phyloP scores from a whole-genome alignment of 371 early-diverging fungal species.

The Fennellomyces sp. region DNA sequence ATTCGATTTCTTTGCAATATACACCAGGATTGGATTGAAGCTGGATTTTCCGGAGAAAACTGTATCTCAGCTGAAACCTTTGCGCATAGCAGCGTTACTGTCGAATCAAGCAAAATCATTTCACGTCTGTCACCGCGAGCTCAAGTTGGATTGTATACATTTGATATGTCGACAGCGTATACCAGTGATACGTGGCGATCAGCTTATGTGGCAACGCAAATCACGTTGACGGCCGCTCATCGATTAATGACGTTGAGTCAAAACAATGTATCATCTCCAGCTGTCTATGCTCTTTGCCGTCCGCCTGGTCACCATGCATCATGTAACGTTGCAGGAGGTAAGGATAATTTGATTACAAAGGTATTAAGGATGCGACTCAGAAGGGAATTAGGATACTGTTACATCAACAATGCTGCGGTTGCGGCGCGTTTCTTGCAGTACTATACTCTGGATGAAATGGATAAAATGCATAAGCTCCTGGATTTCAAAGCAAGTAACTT shows the following conservation, averaged over 20 bases:
- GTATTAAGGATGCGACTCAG: too few relatives aligned
- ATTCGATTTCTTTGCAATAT: slow-evolving; percentile 58
- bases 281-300: slow-evolving; percentile 69
- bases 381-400: slow-evolving; percentile 50
- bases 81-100: slow-evolving; percentile 36
- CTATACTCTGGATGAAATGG: slow-evolving; percentile 32
- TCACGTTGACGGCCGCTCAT: slow-evolving; percentile 65
- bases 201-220: slow-evolving; percentile 68
- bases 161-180: slow-evolving; percentile 63
- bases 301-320: slow-evolving; percentile 74
- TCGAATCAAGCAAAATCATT: slow-evolving; percentile 4
- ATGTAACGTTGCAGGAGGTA: slow-evolving; percentile 55
- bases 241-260: slow-evolving; percentile 26
- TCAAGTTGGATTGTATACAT: slow-evolving; percentile 49
- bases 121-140: slow-evolving; percentile 5
- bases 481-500: not conserved
- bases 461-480: slow-evolving; percentile 17
- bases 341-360: too few relatives aligned
- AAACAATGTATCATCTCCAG: slow-evolving; percentile 19
- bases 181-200: slow-evolving; percentile 66
- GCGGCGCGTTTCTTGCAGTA: slow-evolving; percentile 61
- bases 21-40: slow-evolving; percentile 58
- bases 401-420: slow-evolving; percentile 64
- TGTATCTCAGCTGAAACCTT: slow-evolving; percentile 62
- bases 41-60: slow-evolving; percentile 59